Percentiles rank a stretch among this genome's conserved stretches.
Conservation (phyloP, 192 early-diverging fungal genomes). For the Coemansia sp. region DNA sequence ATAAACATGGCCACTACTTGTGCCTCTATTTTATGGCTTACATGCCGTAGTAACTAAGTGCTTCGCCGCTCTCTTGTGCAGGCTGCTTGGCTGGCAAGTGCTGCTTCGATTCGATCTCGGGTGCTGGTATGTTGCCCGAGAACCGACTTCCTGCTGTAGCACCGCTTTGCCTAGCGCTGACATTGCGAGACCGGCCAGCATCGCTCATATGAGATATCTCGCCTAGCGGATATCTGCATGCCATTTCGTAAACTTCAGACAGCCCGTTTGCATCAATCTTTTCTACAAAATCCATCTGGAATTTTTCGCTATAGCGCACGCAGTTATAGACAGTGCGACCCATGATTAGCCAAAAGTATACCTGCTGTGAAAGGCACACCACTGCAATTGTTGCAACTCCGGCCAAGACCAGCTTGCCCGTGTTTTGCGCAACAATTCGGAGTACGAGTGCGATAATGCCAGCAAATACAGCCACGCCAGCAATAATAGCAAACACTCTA, state of each 20-base stretch:
- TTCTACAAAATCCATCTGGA: slow-evolving; percentile 25
- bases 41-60: slow-evolving; percentile 9
- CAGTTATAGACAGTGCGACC: slow-evolving; percentile 37
- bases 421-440: slow-evolving; percentile 21
- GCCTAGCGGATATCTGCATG: slow-evolving; percentile 36
- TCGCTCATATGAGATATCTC: slow-evolving; percentile 35
- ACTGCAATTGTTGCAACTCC: slow-evolving; percentile 31
- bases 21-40: neutral
- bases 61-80: neutral
- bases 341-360: slow-evolving; percentile 40
- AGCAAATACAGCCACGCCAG: slow-evolving; percentile 11
- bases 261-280: slow-evolving; percentile 33
- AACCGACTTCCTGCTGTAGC: slow-evolving; percentile 12
- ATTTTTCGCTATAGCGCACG: slow-evolving; percentile 12
- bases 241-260: slow-evolving; percentile 37
- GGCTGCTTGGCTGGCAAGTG: neutral
- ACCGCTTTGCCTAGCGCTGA: slow-evolving; percentile 23
- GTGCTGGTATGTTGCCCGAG: slow-evolving; percentile 26
- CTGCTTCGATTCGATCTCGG: neutral
- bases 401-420: slow-evolving; percentile 13
- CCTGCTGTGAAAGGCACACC: slow-evolving; percentile 39
- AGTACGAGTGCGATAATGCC: slow-evolving; percentile 30
- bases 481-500: slow-evolving; percentile 21
- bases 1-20: neutral
- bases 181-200: slow-evolving; percentile 19